Evolutionary conservation across 2,329 filamentous ascomycete species (phyloP).

Genomic region (Sclerotinia glacialis): DNA sequence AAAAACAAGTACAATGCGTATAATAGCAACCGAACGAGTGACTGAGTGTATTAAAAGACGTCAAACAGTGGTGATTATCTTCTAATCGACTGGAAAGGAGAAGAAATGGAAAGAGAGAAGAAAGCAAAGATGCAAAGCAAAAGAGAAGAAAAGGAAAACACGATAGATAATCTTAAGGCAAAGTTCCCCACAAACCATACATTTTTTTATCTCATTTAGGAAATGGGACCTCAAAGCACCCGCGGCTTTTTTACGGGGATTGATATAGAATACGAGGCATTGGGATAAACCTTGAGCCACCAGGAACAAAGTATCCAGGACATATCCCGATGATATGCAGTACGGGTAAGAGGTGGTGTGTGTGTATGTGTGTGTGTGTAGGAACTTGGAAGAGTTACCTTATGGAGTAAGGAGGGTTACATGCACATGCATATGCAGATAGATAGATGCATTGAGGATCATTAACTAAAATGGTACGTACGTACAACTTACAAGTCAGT

Average conservation of each 20-base stretch:
- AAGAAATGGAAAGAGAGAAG: not conserved
- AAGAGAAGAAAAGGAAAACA: not conserved
- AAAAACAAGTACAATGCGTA: not conserved
- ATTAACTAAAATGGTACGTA: not conserved
- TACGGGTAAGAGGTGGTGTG: no score
- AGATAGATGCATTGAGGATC: slow-evolving; percentile 1
- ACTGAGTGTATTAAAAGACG: not conserved
- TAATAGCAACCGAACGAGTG: slow-evolving; percentile 2
- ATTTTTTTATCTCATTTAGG: not conserved
- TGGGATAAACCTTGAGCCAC: slow-evolving; percentile 6
- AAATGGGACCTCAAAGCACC: not conserved
- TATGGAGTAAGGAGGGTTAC: not conserved
- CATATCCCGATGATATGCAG: not conserved
- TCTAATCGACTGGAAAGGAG: not conserved
- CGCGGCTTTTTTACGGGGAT: not conserved
- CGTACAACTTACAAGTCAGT: no score
- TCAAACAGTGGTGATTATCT: not conserved
- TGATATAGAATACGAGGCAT: slow-evolving; percentile 7
- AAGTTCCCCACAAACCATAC: not conserved
- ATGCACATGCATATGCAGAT: not conserved
- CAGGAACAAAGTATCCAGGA: slow-evolving; percentile 13
- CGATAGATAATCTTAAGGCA: not conserved
- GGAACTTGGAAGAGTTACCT: no score
- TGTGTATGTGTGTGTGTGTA: no score
- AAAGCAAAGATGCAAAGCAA: not conserved